Percentiles rank a stretch among this genome's conserved stretches.
These are phyloP conservation scores for Candida nanaspora DNA, from an alignment of 805 yeast species.

Conservation along the genomic window DNA sequence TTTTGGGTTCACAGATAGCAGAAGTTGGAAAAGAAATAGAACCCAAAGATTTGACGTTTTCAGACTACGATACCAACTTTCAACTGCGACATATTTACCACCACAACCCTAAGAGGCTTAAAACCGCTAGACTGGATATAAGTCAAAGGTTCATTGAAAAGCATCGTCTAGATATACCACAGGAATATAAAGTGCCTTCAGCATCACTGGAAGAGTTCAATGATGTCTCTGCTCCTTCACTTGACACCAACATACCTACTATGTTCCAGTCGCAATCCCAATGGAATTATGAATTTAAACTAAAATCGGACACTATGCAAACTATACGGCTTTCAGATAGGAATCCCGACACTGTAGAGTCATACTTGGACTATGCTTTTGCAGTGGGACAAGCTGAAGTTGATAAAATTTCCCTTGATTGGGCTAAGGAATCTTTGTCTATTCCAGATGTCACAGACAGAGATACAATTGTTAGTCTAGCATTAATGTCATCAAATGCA, in stretches of 20 bases:
- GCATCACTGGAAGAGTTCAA: background rate
- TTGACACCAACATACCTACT: background rate
- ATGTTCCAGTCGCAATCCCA: constrained; percentile 5
- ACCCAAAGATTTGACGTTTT: too few species aligned
- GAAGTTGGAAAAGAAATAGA: too few species aligned
- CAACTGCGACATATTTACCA: constrained; percentile 1
- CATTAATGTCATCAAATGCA: constrained; percentile 85
- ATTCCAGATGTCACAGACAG: constrained; percentile 75
- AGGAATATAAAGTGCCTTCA: constrained; percentile 1
- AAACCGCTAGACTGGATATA: constrained; percentile 30
- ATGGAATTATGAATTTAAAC: constrained; percentile 12
- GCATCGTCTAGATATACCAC: constrained; percentile 1
- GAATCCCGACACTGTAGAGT: constrained; percentile 57
- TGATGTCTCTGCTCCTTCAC: background rate
- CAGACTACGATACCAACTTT: too few species aligned
- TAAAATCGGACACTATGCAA: constrained; percentile 9
- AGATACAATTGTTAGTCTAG: constrained; percentile 66
- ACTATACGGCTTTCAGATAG: constrained; percentile 35
- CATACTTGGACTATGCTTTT: constrained; percentile 53
- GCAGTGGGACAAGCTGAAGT: constrained; percentile 31
- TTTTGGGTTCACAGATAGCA: too few species aligned
- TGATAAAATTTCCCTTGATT: constrained; percentile 44
- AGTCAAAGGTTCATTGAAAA: constrained; percentile 30
- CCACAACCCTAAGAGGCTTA: background rate
- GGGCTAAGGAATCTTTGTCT: constrained; percentile 49